Evolutionary conservation across 805 yeast species (phyloP).

Genomic region (Isabelozyma gotoi): DNA sequence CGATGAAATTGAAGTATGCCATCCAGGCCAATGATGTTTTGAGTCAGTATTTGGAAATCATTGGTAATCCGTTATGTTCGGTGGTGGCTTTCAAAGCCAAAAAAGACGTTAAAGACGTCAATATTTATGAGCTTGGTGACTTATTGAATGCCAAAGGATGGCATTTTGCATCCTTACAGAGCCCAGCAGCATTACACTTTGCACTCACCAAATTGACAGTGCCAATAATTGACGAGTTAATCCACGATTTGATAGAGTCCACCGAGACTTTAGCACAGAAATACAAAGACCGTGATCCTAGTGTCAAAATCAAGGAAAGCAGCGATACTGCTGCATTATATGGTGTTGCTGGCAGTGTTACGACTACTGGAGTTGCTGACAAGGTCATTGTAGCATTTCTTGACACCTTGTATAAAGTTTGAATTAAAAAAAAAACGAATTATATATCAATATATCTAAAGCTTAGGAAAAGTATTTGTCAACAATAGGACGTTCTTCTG

Average conservation of each 20-base stretch:
- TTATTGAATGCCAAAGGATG: slow-evolving; percentile 66
- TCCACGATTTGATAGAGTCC: slow-evolving; percentile 47
- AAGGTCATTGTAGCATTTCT: slow-evolving; percentile 75
- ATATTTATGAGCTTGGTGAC: slow-evolving; percentile 81
- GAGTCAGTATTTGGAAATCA: slow-evolving; percentile 55
- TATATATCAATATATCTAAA: background rate
- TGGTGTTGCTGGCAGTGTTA: slow-evolving; percentile 93
- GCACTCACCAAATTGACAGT: slow-evolving; percentile 79
- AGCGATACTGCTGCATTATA: slow-evolving; percentile 84
- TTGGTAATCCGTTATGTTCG: slow-evolving; percentile 85
- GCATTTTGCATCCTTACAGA: slow-evolving; percentile 86
- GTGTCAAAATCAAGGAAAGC: slow-evolving; percentile 16
- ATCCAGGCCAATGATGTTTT: slow-evolving; percentile 45
- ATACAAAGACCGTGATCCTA: slow-evolving; percentile 29
- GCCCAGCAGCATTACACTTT: slow-evolving; percentile 87
- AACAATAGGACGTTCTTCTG: slow-evolving; percentile 14
- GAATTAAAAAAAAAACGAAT: background rate
- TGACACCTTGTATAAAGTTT: slow-evolving; percentile 70
- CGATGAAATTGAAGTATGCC: slow-evolving; percentile 53
- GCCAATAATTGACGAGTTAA: slow-evolving; percentile 58
- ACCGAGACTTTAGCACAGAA: slow-evolving; percentile 23
- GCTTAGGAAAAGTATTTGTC: background rate
- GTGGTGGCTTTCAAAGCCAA: slow-evolving; percentile 76
- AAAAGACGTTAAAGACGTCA: slow-evolving; percentile 32
- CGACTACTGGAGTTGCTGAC: slow-evolving; percentile 82